These are phyloP conservation scores for Penicillium glabrum DNA, from an alignment of 2,329 filamentous ascomycete genomes.

Conservation along the genomic window DNA sequence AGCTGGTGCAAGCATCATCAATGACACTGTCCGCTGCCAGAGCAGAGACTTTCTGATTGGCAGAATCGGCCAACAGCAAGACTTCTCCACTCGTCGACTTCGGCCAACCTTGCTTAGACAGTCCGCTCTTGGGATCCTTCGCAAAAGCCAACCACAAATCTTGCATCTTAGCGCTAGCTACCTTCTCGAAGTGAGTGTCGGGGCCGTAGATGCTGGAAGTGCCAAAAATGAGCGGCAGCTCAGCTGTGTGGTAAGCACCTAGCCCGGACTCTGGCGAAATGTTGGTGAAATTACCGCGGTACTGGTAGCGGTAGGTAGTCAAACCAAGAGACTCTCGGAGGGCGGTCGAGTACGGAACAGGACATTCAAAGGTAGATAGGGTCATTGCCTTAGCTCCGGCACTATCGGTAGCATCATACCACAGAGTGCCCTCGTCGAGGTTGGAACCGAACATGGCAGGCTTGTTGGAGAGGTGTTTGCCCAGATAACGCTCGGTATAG, in stretches of 20 bases:
- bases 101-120: not conserved
- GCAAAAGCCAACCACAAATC: not conserved
- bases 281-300: not conserved
- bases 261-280: not conserved
- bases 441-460: not conserved
- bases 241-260: not conserved
- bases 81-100: not conserved
- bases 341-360: not conserved
- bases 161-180: not conserved
- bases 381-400: not conserved
- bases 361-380: not conserved
- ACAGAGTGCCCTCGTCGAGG: not conserved
- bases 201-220: not conserved
- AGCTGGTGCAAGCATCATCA: not conserved
- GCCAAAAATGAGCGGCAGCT: not conserved
- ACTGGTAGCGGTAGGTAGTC: not conserved
- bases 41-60: not conserved
- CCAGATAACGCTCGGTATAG: not conserved
- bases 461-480: not conserved
- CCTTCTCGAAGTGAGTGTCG: not conserved
- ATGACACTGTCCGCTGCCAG: not conserved
- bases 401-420: not conserved
- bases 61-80: not conserved
- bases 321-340: not conserved
- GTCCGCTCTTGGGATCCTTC: not conserved